Evolutionary conservation across 495 filamentous ascomycete species (phyloP).

Genomic region (Aspergillus conjunctus): DNA sequence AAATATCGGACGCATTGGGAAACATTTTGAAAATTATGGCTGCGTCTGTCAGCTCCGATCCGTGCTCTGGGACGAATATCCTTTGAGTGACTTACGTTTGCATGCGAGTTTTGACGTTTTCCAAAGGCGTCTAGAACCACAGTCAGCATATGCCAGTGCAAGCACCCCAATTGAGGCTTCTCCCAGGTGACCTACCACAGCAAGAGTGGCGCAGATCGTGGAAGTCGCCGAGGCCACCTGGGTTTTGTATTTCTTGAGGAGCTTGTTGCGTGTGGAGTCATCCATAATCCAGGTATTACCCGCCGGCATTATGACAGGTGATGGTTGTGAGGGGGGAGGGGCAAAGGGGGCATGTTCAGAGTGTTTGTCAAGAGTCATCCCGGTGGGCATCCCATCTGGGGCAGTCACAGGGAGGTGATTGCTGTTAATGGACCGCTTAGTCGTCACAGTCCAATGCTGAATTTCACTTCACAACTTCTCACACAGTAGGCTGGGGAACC

Average conservation of each 20-base stretch:
- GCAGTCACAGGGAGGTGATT: slow-evolving; percentile 20
- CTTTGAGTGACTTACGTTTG: slow-evolving; percentile 42
- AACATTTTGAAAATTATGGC: slow-evolving; percentile 48
- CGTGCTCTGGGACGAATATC: not conserved
- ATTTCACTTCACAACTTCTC: slow-evolving; percentile 12
- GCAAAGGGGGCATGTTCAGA: slow-evolving; percentile 48
- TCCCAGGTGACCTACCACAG: slow-evolving; percentile 41
- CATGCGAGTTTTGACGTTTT: slow-evolving; percentile 55
- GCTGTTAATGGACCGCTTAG: slow-evolving; percentile 18
- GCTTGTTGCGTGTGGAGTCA: slow-evolving; percentile 40
- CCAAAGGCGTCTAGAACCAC: slow-evolving; percentile 43
- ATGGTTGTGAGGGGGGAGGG: slow-evolving; percentile 31
- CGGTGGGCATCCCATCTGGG: slow-evolving; percentile 40
- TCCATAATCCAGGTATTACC: slow-evolving; percentile 44
- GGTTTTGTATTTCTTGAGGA: slow-evolving; percentile 50
- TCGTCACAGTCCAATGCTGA: slow-evolving; percentile 17
- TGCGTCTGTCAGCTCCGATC: slow-evolving; percentile 22
- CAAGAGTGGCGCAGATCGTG: slow-evolving; percentile 47
- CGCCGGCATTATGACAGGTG: slow-evolving; percentile 38
- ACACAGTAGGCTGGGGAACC: slow-evolving; percentile 48
- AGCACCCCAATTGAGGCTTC: not conserved
- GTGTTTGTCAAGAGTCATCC: slow-evolving; percentile 48
- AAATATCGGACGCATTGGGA: slow-evolving; percentile 46
- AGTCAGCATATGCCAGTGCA: slow-evolving; percentile 6
- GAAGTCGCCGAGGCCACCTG: slow-evolving; percentile 50